Conservation (phyloP, 331 rosid genomes). For the Quercus phellos region DNA sequence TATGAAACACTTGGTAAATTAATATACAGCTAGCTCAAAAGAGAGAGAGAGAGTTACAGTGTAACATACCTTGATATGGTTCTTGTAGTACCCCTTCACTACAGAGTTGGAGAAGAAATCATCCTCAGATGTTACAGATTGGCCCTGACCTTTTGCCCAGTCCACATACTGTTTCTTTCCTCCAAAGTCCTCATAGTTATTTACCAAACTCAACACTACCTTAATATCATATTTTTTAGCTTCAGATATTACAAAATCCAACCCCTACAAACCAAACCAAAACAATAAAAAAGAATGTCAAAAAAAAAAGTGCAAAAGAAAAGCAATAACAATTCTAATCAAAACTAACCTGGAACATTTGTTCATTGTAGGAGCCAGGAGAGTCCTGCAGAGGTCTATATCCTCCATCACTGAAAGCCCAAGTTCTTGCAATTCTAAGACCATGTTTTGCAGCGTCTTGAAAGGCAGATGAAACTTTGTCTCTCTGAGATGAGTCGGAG, state of each 20-base stretch:
- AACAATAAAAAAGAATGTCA: not conserved
- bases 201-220: constrained; percentile 76
- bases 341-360: constrained; percentile 59
- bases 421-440: constrained; percentile 72
- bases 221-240: constrained; percentile 70
- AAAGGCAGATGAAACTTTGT: constrained; percentile 63
- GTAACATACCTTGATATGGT: constrained; percentile 61
- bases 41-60: no score
- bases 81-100: constrained; percentile 61
- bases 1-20: not conserved
- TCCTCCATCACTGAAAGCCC: constrained; percentile 95
- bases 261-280: constrained; percentile 48
- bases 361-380: constrained; percentile 84
- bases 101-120: constrained; percentile 67
- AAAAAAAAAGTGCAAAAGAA: not conserved
- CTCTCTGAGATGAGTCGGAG: constrained; percentile 73
- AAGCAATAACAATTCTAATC: not conserved
- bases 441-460: constrained; percentile 58
- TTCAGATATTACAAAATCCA: constrained; percentile 75
- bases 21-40: not conserved
- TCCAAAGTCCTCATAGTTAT: constrained; percentile 65
- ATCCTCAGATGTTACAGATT: constrained; percentile 56
- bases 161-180: constrained; percentile 91
- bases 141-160: constrained; percentile 80
- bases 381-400: constrained; percentile 62